Percentiles rank a stretch among this genome's conserved stretches.
Conservation (phyloP, 805 yeast genomes). For the Ogataea paraovalis region DNA sequence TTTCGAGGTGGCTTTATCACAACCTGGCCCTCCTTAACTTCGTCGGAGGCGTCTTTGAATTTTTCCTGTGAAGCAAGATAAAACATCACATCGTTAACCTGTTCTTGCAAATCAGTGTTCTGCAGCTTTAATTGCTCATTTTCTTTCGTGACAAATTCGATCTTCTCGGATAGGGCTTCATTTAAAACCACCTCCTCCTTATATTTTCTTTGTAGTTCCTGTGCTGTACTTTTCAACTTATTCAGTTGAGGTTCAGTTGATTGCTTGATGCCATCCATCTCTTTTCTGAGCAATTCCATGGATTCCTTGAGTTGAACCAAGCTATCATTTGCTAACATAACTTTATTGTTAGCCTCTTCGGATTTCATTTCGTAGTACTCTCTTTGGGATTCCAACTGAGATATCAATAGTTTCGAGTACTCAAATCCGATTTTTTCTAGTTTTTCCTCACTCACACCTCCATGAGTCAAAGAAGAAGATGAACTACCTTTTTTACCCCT, state of each 20-base stretch:
- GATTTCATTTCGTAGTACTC: constrained; percentile 68
- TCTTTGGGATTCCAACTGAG: constrained; percentile 82
- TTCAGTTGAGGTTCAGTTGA: constrained; percentile 17
- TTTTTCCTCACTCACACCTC: constrained; percentile 33
- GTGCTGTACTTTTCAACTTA: constrained; percentile 13
- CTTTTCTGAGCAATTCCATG: constrained; percentile 7
- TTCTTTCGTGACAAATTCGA: constrained; percentile 33
- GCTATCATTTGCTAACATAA: constrained; percentile 16
- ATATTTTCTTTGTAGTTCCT: constrained; percentile 26
- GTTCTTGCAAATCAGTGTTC: constrained; percentile 53
- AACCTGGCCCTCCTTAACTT: constrained; percentile 67
- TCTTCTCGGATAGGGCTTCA: constrained; percentile 36
- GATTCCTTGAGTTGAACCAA: constrained; percentile 30
- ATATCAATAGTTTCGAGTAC: constrained; percentile 70
- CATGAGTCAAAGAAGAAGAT: constrained; percentile 6
- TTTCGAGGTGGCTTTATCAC: constrained; percentile 34
- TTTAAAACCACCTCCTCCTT: constrained; percentile 46
- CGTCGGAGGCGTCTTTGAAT: constrained; percentile 66
- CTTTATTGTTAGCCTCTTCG: constrained; percentile 25
- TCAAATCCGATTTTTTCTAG: constrained; percentile 64
- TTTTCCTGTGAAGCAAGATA: constrained; percentile 70
- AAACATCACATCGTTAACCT: constrained; percentile 76
- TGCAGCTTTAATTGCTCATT: constrained; percentile 34
- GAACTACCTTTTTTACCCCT: constrained; percentile 17
- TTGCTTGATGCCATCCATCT: constrained; percentile 7